A percentile compares a stretch with the other conserved stretches of the same genome.
These are phyloP conservation scores for Blastocystis sp. DNA, from an alignment of 352 stramenopile genomes.

Conservation along the genomic window DNA sequence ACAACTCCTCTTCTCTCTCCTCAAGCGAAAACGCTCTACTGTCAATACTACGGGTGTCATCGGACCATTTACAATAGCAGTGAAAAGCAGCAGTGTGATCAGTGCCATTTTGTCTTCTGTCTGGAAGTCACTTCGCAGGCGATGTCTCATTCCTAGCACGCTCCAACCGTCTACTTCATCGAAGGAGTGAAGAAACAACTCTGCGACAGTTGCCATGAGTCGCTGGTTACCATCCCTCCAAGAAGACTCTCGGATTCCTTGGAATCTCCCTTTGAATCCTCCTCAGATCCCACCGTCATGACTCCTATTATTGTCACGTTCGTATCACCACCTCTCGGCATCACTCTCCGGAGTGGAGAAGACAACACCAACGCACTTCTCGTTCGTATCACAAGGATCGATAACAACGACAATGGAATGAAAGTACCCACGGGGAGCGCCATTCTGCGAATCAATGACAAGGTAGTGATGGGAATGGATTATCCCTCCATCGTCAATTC, in stretches of 20 bases:
- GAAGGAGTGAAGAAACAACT: not conserved
- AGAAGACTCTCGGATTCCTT: not conserved
- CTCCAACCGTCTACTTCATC: not conserved
- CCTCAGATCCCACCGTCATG: not conserved
- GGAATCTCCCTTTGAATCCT: not conserved
- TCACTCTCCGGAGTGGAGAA: not conserved
- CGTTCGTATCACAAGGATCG: not conserved
- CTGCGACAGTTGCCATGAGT: constrained; percentile 20
- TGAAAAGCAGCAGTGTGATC: not conserved
- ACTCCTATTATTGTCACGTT: not conserved
- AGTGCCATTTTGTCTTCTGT: constrained; percentile 33
- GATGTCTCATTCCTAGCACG: not conserved
- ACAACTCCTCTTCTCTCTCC: not conserved
- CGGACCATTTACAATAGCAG: not conserved
- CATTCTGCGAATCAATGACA: constrained; percentile 17
- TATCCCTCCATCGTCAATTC: not conserved
- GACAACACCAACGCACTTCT: not conserved
- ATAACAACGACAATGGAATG: constrained; percentile 44
- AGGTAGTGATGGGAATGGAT: not conserved
- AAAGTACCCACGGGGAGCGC: constrained; percentile 12
- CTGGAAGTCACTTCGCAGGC: not conserved
- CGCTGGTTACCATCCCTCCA: not conserved
- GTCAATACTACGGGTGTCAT: constrained; percentile 25
- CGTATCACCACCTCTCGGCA: constrained; percentile 1
- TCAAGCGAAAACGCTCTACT: not conserved